Evolutionary conservation across 768 basidiomycete genomes (phyloP), one percentile per base, ranked within the genome.

Genomic region (Podaxis mareebaensis): DNA sequence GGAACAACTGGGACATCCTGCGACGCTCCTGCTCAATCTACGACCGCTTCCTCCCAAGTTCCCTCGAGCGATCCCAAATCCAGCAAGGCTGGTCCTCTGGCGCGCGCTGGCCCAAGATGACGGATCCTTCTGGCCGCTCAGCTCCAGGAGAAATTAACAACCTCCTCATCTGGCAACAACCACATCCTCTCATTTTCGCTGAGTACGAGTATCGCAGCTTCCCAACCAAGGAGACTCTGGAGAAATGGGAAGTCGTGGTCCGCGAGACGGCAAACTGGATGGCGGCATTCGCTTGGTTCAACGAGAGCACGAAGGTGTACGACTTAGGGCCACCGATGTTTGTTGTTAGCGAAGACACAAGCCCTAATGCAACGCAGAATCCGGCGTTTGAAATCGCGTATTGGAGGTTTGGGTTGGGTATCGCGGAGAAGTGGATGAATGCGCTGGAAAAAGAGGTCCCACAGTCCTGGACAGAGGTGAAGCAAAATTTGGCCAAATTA

Each of bases 21-120:
- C 65, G 73, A 20, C 78, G 81, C 53, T 80, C 82, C 0, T 75
- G 72, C 54, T 64, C 67, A 46, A 73, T 83, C 8, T 86, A 86
- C 69, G 66, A 74, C 6, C 77, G 78, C 3, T 86, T 85, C 71
- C 78, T 86, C 24, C 63, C 71, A 12, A 75, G 75, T 39, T 81
- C 85, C 12, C 73, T 84, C 40, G 53, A 69, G 4, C 79, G 84
- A 1, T 81, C 86, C 1, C 81, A 83, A 66, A 72, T 79, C 2
- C 84, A 85, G 70, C 78, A 87, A 69, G 79, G 81, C 61, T 86
- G 78, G 76, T 61, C 75, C 11, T 68, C 76, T 7, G 86, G 86
- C n/a, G 86, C 85, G 20, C 79, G 86, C 28, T 86, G 84, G 85
- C 80, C 83, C 7, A 87, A 87, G 70, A 86, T 85, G 85, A 85